Base-by-base conservation (phyloP, 768 basidiomycete species). In the Russula brevipes region DNA sequence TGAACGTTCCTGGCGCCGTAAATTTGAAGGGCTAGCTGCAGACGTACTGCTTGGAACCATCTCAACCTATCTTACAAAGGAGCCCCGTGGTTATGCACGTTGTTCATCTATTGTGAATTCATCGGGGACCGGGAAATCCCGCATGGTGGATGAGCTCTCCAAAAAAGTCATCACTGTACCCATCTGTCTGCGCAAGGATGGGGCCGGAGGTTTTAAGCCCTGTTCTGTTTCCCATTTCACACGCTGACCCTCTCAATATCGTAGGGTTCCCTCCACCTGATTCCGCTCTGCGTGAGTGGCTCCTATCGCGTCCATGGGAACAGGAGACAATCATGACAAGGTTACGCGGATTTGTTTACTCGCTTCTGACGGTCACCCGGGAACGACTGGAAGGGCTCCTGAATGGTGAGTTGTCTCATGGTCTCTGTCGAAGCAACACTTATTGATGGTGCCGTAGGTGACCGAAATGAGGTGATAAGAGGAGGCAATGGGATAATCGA, bases 241-340 rank as follows among this genome's bases (percentile, higher is more conserved):
- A 46, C 19, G 8, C 17, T n/a, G 17, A 5, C 11, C 7, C 24
- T 24, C 24, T 24, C 24, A 24, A 24, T 24, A 24, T 30, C 2
- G 36, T 35, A 56, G 55, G 55, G 10, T 56, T 19, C 33, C 56
- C 56, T 38, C 45, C 35, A 24, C 12, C 35, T 38, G 57, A 57
- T n/a, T 2, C 1, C 5, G 1, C 35, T 1, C 36, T 57, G 24
- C 57, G 19, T 39, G 2, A 2, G 11, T 57, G 46, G 35, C 11
- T 57, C n/a, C 10, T 52, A 36, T 0, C 16, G 16, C 8, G 10
- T 8, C 19, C 12, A 51, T 2, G 7, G 33, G n/a, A 16, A 35
- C 4, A n/a, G 33, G 3, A 17, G 24, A 17, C 50, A 1, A 9
- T 36, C 17, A 9, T 3, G 35, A 36, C 3, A 8, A 19, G 35